Base-by-base conservation (phyloP, 2,329 filamentous ascomycete genomes). In the Fusarium compactum region DNA sequence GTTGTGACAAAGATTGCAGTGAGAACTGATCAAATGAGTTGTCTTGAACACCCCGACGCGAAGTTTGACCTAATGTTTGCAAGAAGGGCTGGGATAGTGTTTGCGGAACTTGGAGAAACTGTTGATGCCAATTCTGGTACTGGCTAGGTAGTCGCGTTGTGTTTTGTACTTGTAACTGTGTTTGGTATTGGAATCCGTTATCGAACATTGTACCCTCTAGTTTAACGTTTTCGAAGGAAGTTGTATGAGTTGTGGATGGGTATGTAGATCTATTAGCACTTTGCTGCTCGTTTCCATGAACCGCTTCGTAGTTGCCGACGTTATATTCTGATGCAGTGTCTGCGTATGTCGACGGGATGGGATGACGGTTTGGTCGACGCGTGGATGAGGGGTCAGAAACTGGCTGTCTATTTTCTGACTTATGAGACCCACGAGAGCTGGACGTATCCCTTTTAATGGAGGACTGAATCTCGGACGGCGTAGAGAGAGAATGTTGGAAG, bases 331-430 rank as follows among this genome's bases (percentile, higher is more conserved):
- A 29, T 10, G 38, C 11, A 12, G 50, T 64, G 34, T 64, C 30
- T 30, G 20, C 15, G 22, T 40, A 64, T 50, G 57, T 58, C 5
- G 30, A 18, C n/a, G 59, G 20, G 38, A 64, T 45, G 6, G 54
- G 65, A 7, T 41, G 47, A 20, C 20, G 38, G 18, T 38, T 11
- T 47, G 53, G n/a, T 44, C 12, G 40, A 48, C 40, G 53, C 18
- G 15, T 22, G n/a, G 27, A 27, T 29, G 27, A 8, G 14, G 7
- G 18, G 18, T n/a, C n/a, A 20, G 29, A 10, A 18, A 29, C 20
- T n/a, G 50, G 15, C n/a, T 38, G 29, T 40, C 22, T 50, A 18
- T 43, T 45, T 14, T 50, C 34, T 5, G 32, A 25, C 22, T 25
- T 40, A 9, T 10, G 6, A 22, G 12, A 48, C 41, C 43, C 18